Conservation (phyloP, 2,329 filamentous ascomycete genomes). For the Sclerotiophoma versabilis region DNA sequence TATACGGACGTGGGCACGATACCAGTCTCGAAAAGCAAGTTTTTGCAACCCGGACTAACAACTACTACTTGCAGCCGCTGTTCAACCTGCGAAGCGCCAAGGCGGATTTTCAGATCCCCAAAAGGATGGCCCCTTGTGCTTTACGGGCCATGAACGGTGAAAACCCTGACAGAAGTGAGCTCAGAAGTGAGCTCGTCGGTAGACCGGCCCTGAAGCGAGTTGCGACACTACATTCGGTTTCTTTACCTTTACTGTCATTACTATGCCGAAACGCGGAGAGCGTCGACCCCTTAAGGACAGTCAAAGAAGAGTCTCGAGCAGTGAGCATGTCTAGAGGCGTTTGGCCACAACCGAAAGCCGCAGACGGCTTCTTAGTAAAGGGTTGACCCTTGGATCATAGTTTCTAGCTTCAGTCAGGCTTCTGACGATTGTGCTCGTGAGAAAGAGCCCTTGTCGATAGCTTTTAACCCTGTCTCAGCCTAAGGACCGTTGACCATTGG, state of each 20-base stretch:
- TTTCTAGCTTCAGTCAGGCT: background rate
- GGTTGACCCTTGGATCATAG: conserved; percentile 1
- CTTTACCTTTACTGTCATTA: background rate
- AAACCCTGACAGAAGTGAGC: background rate
- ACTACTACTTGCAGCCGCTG: background rate
- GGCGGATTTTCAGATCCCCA: background rate
- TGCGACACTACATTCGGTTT: background rate
- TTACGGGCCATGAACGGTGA: background rate
- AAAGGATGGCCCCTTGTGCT: background rate
- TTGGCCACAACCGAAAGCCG: background rate
- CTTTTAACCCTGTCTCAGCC: conserved; percentile 13
- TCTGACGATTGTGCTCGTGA: background rate
- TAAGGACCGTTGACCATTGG: background rate
- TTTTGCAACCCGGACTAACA: background rate
- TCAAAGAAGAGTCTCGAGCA: background rate
- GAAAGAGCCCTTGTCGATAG: background rate
- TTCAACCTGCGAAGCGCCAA: background rate
- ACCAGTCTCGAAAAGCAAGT: background rate
- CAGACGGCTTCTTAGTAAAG: conserved; percentile 1
- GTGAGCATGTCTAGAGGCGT: conserved; percentile 4
- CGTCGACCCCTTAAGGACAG: background rate
- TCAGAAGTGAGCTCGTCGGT: background rate
- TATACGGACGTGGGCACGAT: background rate
- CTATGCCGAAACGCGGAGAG: background rate
- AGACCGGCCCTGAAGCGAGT: background rate